phyloP scores from a whole-genome alignment of 1,284 basidiomycete genomes.

The Phlebopus sp. region DNA sequence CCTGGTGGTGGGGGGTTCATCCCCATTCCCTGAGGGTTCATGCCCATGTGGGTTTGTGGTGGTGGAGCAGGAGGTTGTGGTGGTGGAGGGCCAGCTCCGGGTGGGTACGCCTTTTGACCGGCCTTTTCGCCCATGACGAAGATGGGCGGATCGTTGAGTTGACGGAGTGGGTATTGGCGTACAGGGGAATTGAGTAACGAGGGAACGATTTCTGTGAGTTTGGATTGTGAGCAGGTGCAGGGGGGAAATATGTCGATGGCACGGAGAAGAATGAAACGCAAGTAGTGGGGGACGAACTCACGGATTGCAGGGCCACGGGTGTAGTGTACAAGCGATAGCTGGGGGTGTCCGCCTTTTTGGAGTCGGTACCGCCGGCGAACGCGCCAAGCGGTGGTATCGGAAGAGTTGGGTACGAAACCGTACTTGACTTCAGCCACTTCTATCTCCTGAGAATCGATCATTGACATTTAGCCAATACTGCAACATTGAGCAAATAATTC shows the following conservation, averaged over 20 bases:
- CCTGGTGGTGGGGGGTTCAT: conserved; percentile 25
- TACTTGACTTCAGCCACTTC: conserved; percentile 69
- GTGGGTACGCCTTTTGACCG: conserved; percentile 58
- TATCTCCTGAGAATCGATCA: conserved; percentile 50
- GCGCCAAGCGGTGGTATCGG: conserved; percentile 60
- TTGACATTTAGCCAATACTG: not conserved
- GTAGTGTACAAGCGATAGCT: conserved; percentile 71
- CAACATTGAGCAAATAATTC: not conserved
- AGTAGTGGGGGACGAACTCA: conserved; percentile 45
- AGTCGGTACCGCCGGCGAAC: conserved; percentile 67
- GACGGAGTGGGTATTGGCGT: conserved; percentile 66
- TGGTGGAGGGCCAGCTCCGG: conserved; percentile 36
- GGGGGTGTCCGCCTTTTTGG: conserved; percentile 64
- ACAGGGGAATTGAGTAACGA: conserved; percentile 54
- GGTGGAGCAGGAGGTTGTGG: not conserved
- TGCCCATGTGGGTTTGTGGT: conserved; percentile 21
- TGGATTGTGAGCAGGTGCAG: not conserved
- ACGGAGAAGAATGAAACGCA: conserved; percentile 5
- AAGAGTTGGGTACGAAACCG: conserved; percentile 67
- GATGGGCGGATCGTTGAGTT: conserved; percentile 58
- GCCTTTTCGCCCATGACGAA: conserved; percentile 67
- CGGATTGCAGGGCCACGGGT: conserved; percentile 56
- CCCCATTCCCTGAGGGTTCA: conserved; percentile 28
- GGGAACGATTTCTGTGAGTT: conserved; percentile 51
- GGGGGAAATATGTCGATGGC: conserved; percentile 6